A percentile compares a stretch with the other conserved stretches of the same genome.
These are phyloP conservation scores for Arabidopsis suecica DNA, from an alignment of 345 rosid species.

Conservation along the genomic window DNA sequence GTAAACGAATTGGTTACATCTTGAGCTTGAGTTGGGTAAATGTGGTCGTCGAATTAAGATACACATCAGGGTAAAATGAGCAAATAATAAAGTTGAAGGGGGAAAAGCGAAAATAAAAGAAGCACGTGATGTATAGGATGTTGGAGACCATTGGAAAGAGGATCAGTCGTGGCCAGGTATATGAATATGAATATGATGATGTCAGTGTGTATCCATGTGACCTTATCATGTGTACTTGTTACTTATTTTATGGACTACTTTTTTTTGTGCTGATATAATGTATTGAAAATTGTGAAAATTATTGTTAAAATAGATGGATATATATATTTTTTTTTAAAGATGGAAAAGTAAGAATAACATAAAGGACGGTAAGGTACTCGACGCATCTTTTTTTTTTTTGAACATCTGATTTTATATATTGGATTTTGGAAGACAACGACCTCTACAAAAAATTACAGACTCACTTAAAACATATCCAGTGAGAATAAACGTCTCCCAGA, in stretches of 20 bases:
- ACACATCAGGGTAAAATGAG: background rate
- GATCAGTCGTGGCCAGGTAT: conserved; percentile 45
- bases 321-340: no score
- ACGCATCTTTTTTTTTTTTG: no score
- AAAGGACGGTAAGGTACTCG: conserved; percentile 13
- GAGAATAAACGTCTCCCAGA: no score
- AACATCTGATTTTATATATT: no score
- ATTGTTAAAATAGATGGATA: no score
- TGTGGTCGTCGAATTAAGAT: background rate
- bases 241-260: background rate
- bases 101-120: background rate
- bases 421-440: no score
- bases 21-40: conserved; percentile 11
- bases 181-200: conserved; percentile 39
- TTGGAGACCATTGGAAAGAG: conserved; percentile 47
- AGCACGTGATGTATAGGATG: conserved; percentile 48
- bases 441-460: no score
- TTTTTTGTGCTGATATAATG: background rate
- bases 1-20: background rate
- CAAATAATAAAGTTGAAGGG: conserved; percentile 7
- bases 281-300: background rate
- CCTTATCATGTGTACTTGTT: conserved; percentile 39
- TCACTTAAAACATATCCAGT: no score
- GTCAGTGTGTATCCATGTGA: conserved; percentile 48
- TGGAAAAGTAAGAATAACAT: background rate